Percentiles rank a stretch among this genome's conserved stretches.
Evolutionary conservation across 805 yeast species (phyloP).

Genomic region (Kockiozyma suomiensis): DNA sequence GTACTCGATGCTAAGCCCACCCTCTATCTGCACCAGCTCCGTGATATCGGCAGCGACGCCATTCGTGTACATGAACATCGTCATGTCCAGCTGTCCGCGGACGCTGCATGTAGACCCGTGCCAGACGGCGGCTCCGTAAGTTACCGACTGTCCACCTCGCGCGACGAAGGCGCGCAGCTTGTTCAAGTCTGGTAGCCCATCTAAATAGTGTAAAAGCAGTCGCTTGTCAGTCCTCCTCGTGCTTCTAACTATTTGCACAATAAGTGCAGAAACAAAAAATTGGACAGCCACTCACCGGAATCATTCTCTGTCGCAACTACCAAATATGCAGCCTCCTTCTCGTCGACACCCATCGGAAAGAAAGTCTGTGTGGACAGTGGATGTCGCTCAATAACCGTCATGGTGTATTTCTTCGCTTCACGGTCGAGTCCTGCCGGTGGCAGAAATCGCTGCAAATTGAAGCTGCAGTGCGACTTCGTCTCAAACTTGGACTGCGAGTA

Average conservation of each 20-base stretch:
- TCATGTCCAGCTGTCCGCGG: slow-evolving; percentile 20
- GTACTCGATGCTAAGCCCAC: slow-evolving; percentile 5
- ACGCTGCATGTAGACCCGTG: slow-evolving; percentile 21
- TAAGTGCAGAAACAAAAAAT: too few relatives aligned
- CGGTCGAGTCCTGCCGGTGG: slow-evolving; percentile 56
- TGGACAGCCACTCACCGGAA: slow-evolving; percentile 39
- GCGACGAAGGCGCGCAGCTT: slow-evolving; percentile 70
- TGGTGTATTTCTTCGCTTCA: slow-evolving; percentile 45
- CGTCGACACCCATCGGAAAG: slow-evolving; percentile 77
- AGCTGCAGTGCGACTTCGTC: slow-evolving; percentile 59
- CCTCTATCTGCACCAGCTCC: slow-evolving; percentile 16
- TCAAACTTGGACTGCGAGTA: slow-evolving; percentile 53
- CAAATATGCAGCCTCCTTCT: slow-evolving; percentile 58
- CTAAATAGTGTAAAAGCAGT: slow-evolving; percentile 43
- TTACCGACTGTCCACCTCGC: slow-evolving; percentile 82
- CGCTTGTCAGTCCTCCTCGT: background rate
- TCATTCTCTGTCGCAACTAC: slow-evolving; percentile 74
- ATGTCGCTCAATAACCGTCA: slow-evolving; percentile 83
- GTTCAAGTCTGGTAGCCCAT: slow-evolving; percentile 60
- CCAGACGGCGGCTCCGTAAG: slow-evolving; percentile 43
- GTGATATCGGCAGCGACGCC: slow-evolving; percentile 21
- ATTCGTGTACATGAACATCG: slow-evolving; percentile 28
- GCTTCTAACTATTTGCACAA: too few relatives aligned
- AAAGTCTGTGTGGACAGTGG: slow-evolving; percentile 89
- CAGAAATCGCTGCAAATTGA: slow-evolving; percentile 81